Base-by-base conservation (phyloP, 2,329 filamentous ascomycete genomes). In the Monilinia fructigena region DNA sequence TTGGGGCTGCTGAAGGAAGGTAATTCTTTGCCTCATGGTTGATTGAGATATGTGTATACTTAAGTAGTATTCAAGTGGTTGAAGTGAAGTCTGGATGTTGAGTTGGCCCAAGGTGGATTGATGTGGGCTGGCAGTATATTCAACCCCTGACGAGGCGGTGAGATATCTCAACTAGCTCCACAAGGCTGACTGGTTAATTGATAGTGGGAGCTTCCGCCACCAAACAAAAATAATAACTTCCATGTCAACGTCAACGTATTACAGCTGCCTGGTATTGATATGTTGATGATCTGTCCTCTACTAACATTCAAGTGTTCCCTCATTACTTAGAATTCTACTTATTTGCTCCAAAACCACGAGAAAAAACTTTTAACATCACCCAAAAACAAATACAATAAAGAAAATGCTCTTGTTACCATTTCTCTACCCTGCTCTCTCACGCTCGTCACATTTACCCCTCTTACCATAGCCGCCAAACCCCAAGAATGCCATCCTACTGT, bases 1-100 rank as follows among this genome's bases (percentile, higher is more conserved):
- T 54, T 88, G 85, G n/a, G 84, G 81, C 28, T 84, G 82, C 71
- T 90, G 87, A 63, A 96, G 80, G 70, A 92, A 95, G 0, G 93
- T 96, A 72, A 92, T 87, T 78, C 91, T 83, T 78, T 92, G 86
- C 72, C 89, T 87, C 91, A 94, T 93, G 50, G 63, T 79, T 66
- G 23, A 45, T n/a, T n/a, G 5, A 14, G 35, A 31, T 45, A 53
- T 63, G 10, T 26, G 35, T 38, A 11, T 50, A 42, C 16, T 16
- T 18, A 42, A 42, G 40, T 16, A 38, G n/a, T 26, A 18, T 23
- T 26, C 5, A 8, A 14, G 31, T 35, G 31, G 20, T 42, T 40
- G 63, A 31, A 55, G 23, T 61, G 31, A 61, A 42, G 45, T 61
- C 31, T 40, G 23, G n/a, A 40, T 61, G 47, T 52, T 52, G 45